Percentiles rank a stretch among this genome's conserved stretches.
Conservation (phyloP, 139 green algal genomes). For the Volvox reticuliferus region DNA sequence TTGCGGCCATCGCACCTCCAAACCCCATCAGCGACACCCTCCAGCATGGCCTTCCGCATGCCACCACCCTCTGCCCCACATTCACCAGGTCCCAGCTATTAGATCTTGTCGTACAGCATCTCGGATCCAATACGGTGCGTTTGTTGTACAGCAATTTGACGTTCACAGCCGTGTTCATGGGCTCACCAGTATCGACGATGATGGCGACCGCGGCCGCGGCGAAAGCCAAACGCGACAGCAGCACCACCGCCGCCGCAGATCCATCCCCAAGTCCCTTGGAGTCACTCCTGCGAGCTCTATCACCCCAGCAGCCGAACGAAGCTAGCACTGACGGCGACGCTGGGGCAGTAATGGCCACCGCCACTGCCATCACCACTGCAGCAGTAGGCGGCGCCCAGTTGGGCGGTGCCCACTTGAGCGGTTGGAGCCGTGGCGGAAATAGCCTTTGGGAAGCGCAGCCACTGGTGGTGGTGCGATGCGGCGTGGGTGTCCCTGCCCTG, state of each 20-base stretch:
- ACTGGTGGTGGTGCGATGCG: conserved; percentile 14
- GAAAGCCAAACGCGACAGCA: neutral
- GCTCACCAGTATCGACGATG: neutral
- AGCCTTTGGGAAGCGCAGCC: conserved; percentile 2
- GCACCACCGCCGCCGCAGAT: neutral
- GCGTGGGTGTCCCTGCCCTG: neutral
- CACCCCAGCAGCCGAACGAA: neutral
- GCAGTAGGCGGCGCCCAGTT: neutral
- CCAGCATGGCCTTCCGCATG: no score
- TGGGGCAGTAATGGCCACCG: neutral
- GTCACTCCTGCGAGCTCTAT: neutral
- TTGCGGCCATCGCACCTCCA: neutral
- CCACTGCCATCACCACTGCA: neutral
- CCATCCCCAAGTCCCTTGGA: neutral
- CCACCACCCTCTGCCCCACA: neutral
- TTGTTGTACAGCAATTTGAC: conserved; percentile 31
- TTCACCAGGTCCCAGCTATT: neutral
- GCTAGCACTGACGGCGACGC: neutral
- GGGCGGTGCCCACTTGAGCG: neutral
- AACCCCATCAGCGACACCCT: no score
- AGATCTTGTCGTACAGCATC: neutral
- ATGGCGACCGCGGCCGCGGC: neutral
- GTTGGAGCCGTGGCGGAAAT: neutral
- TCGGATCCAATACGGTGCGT: neutral
- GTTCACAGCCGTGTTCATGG: neutral